Base-by-base conservation (phyloP, 2,329 filamentous ascomycete genomes). In the Claviceps digitariae region DNA sequence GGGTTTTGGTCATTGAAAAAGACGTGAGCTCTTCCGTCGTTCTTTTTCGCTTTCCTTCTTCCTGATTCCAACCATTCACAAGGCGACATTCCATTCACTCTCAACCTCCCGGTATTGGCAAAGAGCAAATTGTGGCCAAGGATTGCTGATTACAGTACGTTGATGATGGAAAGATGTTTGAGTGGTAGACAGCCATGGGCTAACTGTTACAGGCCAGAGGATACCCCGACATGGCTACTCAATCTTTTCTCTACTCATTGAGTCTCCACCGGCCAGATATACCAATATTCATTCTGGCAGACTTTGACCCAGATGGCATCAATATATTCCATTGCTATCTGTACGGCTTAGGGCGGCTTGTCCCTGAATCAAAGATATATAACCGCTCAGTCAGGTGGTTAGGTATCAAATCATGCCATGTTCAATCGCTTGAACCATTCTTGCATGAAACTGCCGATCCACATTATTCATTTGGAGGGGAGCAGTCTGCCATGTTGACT, bases 1-100 rank as follows among this genome's bases (percentile, higher is more conserved):
- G 84, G 85, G 70, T 90, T 45, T 68, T 91, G 0, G 77, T 91
- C 0, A 76, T 91, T 51, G 87, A 93, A 63, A 91, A 93, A 67
- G 87, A 93, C 72, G 85, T 81, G 58, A 54, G 65, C 53, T 13
- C 2, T 10, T 7, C 21, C 12, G 1, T 8, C 20, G 13, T 3
- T 23, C 20, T 41, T 29, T 20, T 27, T n/a, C n/a, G 2, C 12
- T 41, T 17, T 23, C n/a, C 17, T 8, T 41, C 10, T 27, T 2
- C 9, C 12, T 3, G 23, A 9, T 21, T 10, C 43, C 38, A 17
- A 40, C 17, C n/a, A 38, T 29, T 34, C 13, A 12, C 3, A 6
- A 87, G 84, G 87, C 87, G n/a, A 85, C 83, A 0, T 91, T 90
- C 60, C 79, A 82, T 7, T 83, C 83, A 0, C 69, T 91, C 20